Conservation (phyloP, 495 filamentous ascomycete species). For the Tetracladium setigerum region DNA sequence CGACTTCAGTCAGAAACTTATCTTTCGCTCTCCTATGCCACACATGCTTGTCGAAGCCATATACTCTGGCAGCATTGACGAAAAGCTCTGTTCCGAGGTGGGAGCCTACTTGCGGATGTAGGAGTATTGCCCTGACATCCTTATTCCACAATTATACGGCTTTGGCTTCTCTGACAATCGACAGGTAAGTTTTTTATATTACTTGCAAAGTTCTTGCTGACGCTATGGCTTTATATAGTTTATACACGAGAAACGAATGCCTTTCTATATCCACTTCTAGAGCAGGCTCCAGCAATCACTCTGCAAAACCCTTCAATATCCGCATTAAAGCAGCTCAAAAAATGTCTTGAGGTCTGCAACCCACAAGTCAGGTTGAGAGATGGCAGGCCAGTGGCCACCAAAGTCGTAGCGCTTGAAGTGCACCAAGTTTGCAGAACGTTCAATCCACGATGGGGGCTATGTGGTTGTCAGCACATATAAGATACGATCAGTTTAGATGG, state of each 20-base stretch:
- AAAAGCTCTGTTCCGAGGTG: constrained; percentile 31
- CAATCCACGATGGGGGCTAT: too few species aligned
- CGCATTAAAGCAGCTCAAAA: constrained; percentile 1
- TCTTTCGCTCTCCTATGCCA: constrained; percentile 33
- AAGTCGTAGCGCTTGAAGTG: too few species aligned
- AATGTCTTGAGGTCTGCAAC: too few species aligned
- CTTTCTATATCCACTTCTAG: constrained; percentile 20
- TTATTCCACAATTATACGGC: constrained; percentile 27
- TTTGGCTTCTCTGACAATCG: constrained; percentile 26
- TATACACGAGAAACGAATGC: constrained; percentile 21
- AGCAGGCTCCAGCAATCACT: constrained; percentile 19
- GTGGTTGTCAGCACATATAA: too few species aligned
- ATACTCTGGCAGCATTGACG: constrained; percentile 30
- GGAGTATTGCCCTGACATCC: constrained; percentile 26
- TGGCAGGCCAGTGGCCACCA: too few species aligned
- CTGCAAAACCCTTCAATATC: constrained; percentile 6
- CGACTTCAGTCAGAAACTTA: constrained; percentile 16
- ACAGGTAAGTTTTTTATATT: constrained; percentile 15
- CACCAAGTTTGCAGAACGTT: too few species aligned
- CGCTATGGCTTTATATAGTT: constrained; percentile 22
- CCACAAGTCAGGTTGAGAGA: too few species aligned
- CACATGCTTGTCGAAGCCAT: constrained; percentile 28
- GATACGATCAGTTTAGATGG: too few species aligned
- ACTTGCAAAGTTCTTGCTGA: constrained; percentile 11
- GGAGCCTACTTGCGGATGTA: constrained; percentile 30